Percentiles rank a stretch among this genome's conserved stretches.
phyloP scores from a whole-genome alignment of 2,329 filamentous ascomycete species.

The Aspergillus puulaauensis region DNA sequence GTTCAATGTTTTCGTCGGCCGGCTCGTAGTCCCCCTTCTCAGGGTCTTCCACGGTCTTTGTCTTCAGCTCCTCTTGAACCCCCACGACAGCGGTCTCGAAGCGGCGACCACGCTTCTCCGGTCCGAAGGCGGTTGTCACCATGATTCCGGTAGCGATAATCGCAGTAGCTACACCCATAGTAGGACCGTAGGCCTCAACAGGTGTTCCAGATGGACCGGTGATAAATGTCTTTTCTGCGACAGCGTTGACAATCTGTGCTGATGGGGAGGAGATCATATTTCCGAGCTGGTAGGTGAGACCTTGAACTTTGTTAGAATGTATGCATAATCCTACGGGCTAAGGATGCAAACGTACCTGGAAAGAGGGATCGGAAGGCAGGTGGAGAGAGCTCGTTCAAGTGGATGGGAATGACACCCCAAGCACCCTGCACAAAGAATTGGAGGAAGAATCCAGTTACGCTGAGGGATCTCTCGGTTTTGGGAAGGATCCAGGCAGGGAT shows the following conservation, averaged over 20 bases:
- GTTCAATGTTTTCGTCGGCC: conserved; percentile 19
- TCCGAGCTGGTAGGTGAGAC: conserved; percentile 71
- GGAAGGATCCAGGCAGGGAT: conserved; percentile 72
- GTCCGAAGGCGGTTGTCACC: conserved; percentile 67
- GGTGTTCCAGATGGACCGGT: conserved; percentile 53
- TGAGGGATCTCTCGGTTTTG: conserved; percentile 27
- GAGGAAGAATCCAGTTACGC: conserved; percentile 37
- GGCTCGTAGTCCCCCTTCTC: conserved; percentile 28
- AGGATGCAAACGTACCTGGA: conserved; percentile 51
- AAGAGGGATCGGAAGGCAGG: conserved; percentile 66
- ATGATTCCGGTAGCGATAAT: conserved; percentile 72
- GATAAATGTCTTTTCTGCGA: conserved; percentile 64
- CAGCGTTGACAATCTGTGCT: conserved; percentile 74
- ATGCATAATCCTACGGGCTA: too few relatives aligned
- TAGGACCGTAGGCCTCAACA: conserved; percentile 70
- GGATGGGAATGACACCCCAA: conserved; percentile 70
- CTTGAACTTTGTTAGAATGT: conserved; percentile 8
- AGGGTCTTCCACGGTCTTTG: conserved; percentile 24
- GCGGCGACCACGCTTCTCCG: conserved; percentile 69
- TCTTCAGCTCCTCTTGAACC: conserved; percentile 16
- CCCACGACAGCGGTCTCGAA: conserved; percentile 63
- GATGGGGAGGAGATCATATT: conserved; percentile 63
- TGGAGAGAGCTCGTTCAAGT: conserved; percentile 74
- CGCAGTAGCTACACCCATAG: conserved; percentile 73
- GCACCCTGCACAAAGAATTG: conserved; percentile 71